A percentile compares a stretch with the other conserved stretches of the same genome.
phyloP scores from a whole-genome alignment of 2,329 filamentous ascomycete genomes.

The Penicillium paneum region DNA sequence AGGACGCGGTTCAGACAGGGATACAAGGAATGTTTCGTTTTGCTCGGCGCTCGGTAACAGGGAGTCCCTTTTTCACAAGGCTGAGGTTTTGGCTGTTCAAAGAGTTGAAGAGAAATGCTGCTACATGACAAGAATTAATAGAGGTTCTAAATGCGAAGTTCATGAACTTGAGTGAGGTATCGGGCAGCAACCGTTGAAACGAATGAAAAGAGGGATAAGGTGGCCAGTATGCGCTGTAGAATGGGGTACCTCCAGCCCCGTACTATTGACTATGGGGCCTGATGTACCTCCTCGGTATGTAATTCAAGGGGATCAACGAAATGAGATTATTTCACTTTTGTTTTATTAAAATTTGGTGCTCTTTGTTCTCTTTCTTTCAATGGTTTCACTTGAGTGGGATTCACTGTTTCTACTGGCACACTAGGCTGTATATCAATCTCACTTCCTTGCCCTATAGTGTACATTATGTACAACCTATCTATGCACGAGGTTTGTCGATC shows the following conservation, averaged over 20 bases:
- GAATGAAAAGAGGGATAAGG: slow-evolving; percentile 23
- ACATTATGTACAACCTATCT: neutral
- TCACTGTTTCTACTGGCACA: neutral
- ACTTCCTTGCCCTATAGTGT: neutral
- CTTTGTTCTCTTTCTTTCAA: neutral
- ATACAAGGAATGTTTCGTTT: slow-evolving; percentile 26
- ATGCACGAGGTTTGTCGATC: neutral
- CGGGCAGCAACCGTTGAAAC: slow-evolving; percentile 23
- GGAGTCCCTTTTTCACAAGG: slow-evolving; percentile 21
- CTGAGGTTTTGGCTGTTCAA: slow-evolving; percentile 3
- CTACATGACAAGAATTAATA: slow-evolving; percentile 18
- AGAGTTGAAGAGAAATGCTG: slow-evolving; percentile 2
- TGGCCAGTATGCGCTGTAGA: slow-evolving; percentile 18
- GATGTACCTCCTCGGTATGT: slow-evolving; percentile 21
- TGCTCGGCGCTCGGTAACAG: slow-evolving; percentile 14
- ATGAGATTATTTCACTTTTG: slow-evolving; percentile 14
- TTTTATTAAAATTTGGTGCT: neutral
- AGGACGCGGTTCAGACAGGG: slow-evolving; percentile 19
- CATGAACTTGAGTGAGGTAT: slow-evolving; percentile 3
- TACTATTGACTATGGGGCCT: slow-evolving; percentile 16
- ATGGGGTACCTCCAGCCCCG: slow-evolving; percentile 18
- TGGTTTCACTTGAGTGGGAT: neutral
- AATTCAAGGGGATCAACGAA: slow-evolving; percentile 22
- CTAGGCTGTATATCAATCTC: neutral
- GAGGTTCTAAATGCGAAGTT: neutral